Percentiles rank a stretch among this genome's conserved stretches.
Conservation (phyloP, 1,284 basidiomycete species). For the Boletus calvinii region DNA sequence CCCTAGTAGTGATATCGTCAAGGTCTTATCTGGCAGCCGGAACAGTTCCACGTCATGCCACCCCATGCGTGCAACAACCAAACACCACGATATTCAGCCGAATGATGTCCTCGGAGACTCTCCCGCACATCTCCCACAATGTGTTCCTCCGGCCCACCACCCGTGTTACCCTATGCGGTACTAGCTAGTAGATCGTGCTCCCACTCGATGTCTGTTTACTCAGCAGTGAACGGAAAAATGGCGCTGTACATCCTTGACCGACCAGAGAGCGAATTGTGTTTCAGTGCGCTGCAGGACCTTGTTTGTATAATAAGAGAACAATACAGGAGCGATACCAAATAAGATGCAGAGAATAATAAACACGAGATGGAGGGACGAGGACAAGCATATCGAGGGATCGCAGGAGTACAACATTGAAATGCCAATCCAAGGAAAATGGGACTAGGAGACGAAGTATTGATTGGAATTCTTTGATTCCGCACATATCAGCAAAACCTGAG, state of each 20-base stretch:
- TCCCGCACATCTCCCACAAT: not conserved
- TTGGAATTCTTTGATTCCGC: not conserved
- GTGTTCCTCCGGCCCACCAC: not conserved
- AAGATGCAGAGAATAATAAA: slow-evolving; percentile 32
- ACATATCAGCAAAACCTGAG: slow-evolving; percentile 2
- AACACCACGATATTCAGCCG: not conserved
- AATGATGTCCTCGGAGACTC: not conserved
- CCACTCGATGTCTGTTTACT: no score
- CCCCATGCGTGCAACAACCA: slow-evolving; percentile 1
- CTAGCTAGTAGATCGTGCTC: no score
- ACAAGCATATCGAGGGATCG: slow-evolving; percentile 34
- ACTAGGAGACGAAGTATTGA: slow-evolving; percentile 6
- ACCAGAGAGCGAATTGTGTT: not conserved
- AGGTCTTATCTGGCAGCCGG: not conserved
- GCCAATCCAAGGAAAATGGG: slow-evolving; percentile 8
- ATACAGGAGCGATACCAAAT: slow-evolving; percentile 33
- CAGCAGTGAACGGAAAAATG: not conserved
- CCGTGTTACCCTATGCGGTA: not conserved
- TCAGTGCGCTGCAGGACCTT: slow-evolving; percentile 1
- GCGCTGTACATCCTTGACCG: not conserved
- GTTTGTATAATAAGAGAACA: slow-evolving; percentile 25
- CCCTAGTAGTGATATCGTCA: slow-evolving; percentile 11
- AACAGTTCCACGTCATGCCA: not conserved
- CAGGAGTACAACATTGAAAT: slow-evolving; percentile 30
- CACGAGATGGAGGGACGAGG: slow-evolving; percentile 12